These are phyloP conservation scores for Crithidia acanthocephali DNA, from an alignment of 208 protist species.

Conservation along the genomic window DNA sequence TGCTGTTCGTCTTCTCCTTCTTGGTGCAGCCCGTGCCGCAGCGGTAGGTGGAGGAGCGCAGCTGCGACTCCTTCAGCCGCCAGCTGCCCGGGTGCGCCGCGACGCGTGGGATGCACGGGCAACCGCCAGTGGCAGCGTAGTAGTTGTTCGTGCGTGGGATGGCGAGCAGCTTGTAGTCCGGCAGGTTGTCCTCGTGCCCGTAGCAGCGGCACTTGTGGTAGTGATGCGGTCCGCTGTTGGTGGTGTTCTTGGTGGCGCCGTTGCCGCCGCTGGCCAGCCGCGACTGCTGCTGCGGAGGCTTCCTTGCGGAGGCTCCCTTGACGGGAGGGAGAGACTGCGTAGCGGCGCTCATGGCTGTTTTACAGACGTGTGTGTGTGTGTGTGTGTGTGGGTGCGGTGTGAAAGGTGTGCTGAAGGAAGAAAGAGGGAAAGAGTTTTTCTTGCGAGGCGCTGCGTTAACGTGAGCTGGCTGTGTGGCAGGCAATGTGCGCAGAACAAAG, in stretches of 20 bases:
- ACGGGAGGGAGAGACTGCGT: slow-evolving; percentile 20
- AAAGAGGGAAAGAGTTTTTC: no score
- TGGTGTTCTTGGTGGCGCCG: background rate
- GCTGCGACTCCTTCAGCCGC: slow-evolving; percentile 54
- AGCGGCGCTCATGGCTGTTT: slow-evolving; percentile 14
- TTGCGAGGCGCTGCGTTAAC: no score
- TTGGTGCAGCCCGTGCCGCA: slow-evolving; percentile 50
- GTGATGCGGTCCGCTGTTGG: slow-evolving; percentile 7
- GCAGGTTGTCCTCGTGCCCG: slow-evolving; percentile 53
- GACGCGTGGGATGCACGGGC: slow-evolving; percentile 74
- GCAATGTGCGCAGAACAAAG: no score
- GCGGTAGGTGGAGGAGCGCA: slow-evolving; percentile 58
- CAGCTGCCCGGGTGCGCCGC: slow-evolving; percentile 74
- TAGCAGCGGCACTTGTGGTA: slow-evolving; percentile 71
- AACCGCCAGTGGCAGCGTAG: slow-evolving; percentile 68
- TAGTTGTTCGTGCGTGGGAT: slow-evolving; percentile 85
- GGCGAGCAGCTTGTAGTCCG: slow-evolving; percentile 73
- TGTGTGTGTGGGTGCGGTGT: background rate
- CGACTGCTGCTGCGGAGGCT: slow-evolving; percentile 10
- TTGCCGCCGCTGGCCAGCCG: slow-evolving; percentile 2
- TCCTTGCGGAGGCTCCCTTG: slow-evolving; percentile 18
- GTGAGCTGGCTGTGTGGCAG: no score
- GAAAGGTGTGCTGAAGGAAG: background rate
- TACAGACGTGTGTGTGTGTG: background rate
- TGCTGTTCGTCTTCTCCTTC: slow-evolving; percentile 21